Conservation (phyloP, 257 asterid species). For the Thymus mandschuricus region DNA sequence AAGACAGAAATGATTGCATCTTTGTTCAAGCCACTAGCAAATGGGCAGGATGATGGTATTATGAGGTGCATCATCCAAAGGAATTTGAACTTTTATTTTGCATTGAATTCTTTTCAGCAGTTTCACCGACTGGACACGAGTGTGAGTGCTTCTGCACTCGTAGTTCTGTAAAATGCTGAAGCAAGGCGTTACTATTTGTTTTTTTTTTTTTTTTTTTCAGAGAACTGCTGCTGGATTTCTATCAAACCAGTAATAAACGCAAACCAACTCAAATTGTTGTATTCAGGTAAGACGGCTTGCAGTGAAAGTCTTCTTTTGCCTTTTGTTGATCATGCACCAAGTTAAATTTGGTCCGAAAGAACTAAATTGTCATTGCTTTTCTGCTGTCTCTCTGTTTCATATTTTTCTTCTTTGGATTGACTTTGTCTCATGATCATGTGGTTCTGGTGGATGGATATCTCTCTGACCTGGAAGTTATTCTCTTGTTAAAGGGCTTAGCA, state of each 20-base stretch:
- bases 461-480: slow-evolving; percentile 23
- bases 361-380: neutral
- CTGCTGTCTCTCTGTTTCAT: neutral
- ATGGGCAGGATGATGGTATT: slow-evolving; percentile 91
- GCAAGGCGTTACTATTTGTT: slow-evolving; percentile 29
- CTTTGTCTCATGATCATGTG: slow-evolving; percentile 3
- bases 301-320: neutral
- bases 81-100: slow-evolving; percentile 21
- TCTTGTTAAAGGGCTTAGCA: slow-evolving; percentile 3
- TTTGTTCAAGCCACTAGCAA: slow-evolving; percentile 75
- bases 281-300: slow-evolving; percentile 65
- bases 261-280: slow-evolving; percentile 84
- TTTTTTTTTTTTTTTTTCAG: slow-evolving; percentile 41
- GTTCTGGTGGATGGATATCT: slow-evolving; percentile 25
- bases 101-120: neutral
- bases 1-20: slow-evolving; percentile 86
- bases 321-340: slow-evolving; percentile 3
- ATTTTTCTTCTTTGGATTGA: slow-evolving; percentile 3
- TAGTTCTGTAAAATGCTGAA: slow-evolving; percentile 29
- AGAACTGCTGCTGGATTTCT: slow-evolving; percentile 89
- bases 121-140: too few species aligned
- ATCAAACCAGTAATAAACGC: slow-evolving; percentile 62
- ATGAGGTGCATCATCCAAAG: slow-evolving; percentile 58
- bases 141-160: neutral
- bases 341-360: neutral